These are phyloP conservation scores for Massarina eburnea DNA, from an alignment of 2,329 filamentous ascomycete species.

Conservation along the genomic window DNA sequence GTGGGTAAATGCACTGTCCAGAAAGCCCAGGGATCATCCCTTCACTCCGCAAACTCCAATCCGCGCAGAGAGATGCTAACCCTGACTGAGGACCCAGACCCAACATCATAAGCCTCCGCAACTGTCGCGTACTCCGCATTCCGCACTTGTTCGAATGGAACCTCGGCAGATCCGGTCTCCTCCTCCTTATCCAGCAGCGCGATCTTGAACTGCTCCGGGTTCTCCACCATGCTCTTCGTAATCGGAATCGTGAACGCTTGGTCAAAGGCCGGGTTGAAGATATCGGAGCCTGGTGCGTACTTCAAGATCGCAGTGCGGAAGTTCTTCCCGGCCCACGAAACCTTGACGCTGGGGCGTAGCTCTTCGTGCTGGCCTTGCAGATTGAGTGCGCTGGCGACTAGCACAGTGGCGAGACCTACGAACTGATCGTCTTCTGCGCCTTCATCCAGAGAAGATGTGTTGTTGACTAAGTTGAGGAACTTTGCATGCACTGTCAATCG, in stretches of 20 bases:
- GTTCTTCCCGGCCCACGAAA: constrained; percentile 46
- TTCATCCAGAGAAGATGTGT: constrained; percentile 35
- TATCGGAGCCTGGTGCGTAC: constrained; percentile 50
- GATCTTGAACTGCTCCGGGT: constrained; percentile 25
- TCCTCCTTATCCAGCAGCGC: constrained; percentile 30
- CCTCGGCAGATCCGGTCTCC: constrained; percentile 27
- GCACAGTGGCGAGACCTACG: constrained; percentile 47
- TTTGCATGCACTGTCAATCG: constrained; percentile 43
- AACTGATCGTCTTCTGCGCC: constrained; percentile 33
- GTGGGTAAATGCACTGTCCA: too few relatives aligned
- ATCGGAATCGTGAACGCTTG: constrained; percentile 49
- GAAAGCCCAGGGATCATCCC: too few relatives aligned
- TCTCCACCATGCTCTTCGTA: constrained; percentile 33
- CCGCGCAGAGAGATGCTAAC: constrained; percentile 27
- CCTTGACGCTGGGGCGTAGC: constrained; percentile 50
- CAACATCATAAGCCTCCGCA: constrained; percentile 29
- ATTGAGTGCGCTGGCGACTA: constrained; percentile 47
- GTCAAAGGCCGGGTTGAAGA: constrained; percentile 54
- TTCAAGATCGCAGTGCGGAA: constrained; percentile 48
- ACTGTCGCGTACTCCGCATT: constrained; percentile 21
- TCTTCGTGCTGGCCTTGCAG: constrained; percentile 49
- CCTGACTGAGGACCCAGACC: constrained; percentile 24
- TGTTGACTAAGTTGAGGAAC: constrained; percentile 47
- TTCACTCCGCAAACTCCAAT: constrained; percentile 11
- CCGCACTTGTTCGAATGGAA: constrained; percentile 29